phyloP scores from a whole-genome alignment of 441 rosid species.

The Rhodomyrtus psidioides region DNA sequence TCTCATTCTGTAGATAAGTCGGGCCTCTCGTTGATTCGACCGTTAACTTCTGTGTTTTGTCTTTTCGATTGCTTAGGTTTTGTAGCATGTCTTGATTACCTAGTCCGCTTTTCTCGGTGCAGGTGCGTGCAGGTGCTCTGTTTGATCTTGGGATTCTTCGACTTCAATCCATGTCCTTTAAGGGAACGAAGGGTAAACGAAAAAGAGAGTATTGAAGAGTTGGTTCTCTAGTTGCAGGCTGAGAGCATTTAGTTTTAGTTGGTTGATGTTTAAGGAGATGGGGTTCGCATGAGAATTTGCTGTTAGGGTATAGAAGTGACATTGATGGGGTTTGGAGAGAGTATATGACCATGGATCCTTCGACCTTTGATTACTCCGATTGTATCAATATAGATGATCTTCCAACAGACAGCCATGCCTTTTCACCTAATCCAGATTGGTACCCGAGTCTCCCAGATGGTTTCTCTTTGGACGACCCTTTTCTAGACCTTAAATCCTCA shows the following conservation, averaged over 20 bases:
- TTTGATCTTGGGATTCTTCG: no score
- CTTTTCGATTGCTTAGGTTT: neutral
- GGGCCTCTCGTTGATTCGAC: neutral
- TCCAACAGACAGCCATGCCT: neutral
- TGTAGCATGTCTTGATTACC: neutral
- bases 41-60: neutral
- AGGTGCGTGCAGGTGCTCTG: neutral
- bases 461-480: neutral
- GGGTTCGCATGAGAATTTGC: neutral
- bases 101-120: neutral
- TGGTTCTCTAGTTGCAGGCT: neutral
- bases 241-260: neutral
- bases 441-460: neutral
- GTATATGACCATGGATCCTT: neutral
- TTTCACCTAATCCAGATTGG: neutral
- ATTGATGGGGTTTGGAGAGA: neutral
- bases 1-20: neutral
- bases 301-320: neutral
- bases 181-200: neutral
- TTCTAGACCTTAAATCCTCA: neutral
- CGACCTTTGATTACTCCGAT: neutral
- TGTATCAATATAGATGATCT: neutral
- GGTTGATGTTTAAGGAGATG: neutral
- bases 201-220: neutral
- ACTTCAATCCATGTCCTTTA: neutral